phyloP scores from a whole-genome alignment of 176 grass and related monocot species.

The Musa itinerans region DNA sequence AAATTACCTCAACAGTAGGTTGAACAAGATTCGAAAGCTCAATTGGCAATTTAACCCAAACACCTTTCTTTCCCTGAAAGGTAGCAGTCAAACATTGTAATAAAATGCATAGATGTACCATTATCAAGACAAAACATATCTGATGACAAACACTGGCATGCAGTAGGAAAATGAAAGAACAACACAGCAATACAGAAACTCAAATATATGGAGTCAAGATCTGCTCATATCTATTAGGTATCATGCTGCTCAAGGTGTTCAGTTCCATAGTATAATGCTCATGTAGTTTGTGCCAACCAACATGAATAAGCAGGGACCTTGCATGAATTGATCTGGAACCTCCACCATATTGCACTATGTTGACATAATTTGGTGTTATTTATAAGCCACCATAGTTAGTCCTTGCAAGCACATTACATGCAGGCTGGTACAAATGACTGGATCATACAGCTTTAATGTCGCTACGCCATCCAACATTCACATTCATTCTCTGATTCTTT shows the following conservation, averaged over 20 bases:
- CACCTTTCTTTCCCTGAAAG: slow-evolving; percentile 70
- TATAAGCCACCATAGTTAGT: too few species aligned
- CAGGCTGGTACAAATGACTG: too few species aligned
- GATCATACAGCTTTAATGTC: too few species aligned
- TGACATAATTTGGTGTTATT: too few species aligned
- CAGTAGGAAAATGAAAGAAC: not conserved
- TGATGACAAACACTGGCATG: not conserved
- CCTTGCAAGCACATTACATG: too few species aligned
- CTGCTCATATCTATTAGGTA: not conserved
- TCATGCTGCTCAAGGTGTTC: not conserved
- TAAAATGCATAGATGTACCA: not conserved
- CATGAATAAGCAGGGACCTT: not conserved
- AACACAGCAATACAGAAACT: not conserved
- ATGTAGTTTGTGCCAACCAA: not conserved
- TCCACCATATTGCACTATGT: too few species aligned
- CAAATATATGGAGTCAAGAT: not conserved
- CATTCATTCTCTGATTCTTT: too few species aligned
- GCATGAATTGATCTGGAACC: too few species aligned
- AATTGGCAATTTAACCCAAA: slow-evolving; percentile 91
- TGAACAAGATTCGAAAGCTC: slow-evolving; percentile 76
- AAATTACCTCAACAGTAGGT: slow-evolving; percentile 70
- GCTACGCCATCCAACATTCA: too few species aligned
- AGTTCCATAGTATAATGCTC: not conserved
- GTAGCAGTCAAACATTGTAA: not conserved
- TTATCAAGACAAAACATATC: not conserved